Base-by-base conservation (phyloP, 257 asterid species). In the Pogostemon cablin region DNA sequence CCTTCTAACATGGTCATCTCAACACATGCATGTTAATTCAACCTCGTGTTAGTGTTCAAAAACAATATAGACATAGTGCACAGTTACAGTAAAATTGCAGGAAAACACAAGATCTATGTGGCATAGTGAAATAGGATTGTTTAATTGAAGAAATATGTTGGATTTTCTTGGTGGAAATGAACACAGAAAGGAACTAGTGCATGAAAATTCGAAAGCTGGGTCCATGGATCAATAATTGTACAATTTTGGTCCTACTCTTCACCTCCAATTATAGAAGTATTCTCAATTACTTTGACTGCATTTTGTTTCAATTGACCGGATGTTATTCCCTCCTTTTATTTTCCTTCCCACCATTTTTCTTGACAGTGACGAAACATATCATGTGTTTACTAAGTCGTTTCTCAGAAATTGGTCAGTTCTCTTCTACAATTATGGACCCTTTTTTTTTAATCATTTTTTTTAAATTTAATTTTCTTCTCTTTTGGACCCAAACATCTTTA, bases 281-380 rank as follows among this genome's bases (percentile, higher is more conserved):
- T 70, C 53, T 48, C 56, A 69, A n/a, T 74, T 52, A 3, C 52
- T 79, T 79, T 74, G 83, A 79, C 83, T 75, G 40, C 54, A 17
- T 54, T 9, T 49, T 58, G 20, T 65, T 65, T 52, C 39, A 47
- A 57, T n/a, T 62, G 68, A 55, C 59, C 56, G 7, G 3, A 25
- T 61, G 1, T 25, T 44, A 32, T 43, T 53, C 3, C 7, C 25
- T 8, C 5, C 9, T 3, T 17, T 12, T 48, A 20, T 48, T 10
- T 34, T 48, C n/a, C 5, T 56, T 9, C 1, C 32, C 32, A 32
- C 44, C 56, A 37, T n/a, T 37, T 15, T 70, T 40, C 9, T 38
- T 71, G 81, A 79, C 46, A 56, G 71, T 60, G 78, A 68, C 78
- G 43, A 72, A 80, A 75, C 84, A 80, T 67, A 62, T 66, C 83